Percentiles rank a stretch among this genome's conserved stretches.
These are phyloP conservation scores for Colletotrichum sp. DNA, from an alignment of 2,329 filamentous ascomycete genomes.

Conservation along the genomic window DNA sequence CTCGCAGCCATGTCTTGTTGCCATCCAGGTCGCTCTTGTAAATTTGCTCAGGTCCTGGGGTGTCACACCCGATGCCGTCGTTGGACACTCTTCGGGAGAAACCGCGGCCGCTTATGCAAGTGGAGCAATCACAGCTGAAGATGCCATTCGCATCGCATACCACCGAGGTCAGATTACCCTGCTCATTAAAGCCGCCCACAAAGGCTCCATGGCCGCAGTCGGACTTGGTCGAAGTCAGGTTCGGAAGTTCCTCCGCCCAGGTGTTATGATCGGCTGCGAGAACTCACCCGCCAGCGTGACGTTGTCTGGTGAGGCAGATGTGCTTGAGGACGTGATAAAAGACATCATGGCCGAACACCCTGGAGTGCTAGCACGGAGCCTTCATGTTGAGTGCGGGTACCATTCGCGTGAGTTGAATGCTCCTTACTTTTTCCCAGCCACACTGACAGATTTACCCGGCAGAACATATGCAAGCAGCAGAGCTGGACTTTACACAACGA, in stretches of 20 bases:
- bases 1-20: conserved; percentile 48
- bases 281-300: conserved; percentile 60
- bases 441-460: not conserved
- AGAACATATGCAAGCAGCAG: conserved; percentile 15
- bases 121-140: conserved; percentile 29
- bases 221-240: conserved; percentile 41
- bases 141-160: conserved; percentile 39
- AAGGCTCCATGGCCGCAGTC: conserved; percentile 62
- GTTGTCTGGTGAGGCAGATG: conserved; percentile 37
- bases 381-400: conserved; percentile 57
- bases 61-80: conserved; percentile 33
- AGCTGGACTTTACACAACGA: not conserved
- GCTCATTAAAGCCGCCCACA: conserved; percentile 5
- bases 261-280: conserved; percentile 44
- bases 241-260: conserved; percentile 32
- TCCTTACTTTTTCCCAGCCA: fast-evolving
- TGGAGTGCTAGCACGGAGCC: conserved; percentile 50
- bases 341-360: conserved; percentile 23
- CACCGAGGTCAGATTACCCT: conserved; percentile 36
- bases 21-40: conserved; percentile 54
- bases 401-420: conserved; percentile 43
- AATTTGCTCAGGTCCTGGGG: conserved; percentile 36
- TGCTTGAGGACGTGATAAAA: conserved; percentile 30
- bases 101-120: conserved; percentile 45
- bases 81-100: conserved; percentile 45